Conservation (phyloP, 2,329 filamentous ascomycete species). For the Fusarium fracticaudum region DNA sequence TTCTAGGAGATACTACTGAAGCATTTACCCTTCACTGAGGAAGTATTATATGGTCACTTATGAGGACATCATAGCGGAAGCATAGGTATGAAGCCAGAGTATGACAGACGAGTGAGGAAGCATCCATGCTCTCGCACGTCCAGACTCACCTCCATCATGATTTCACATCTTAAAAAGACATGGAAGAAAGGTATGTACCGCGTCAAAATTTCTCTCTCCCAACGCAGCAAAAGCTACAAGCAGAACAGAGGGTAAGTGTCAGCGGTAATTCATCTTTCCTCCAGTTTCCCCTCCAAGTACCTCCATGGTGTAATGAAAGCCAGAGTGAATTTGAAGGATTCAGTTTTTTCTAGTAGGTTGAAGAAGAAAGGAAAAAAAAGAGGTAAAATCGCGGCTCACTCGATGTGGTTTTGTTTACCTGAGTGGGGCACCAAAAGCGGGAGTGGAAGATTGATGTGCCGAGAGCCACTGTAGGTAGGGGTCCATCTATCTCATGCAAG, state of each 20-base stretch:
- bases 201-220: constrained; percentile 51
- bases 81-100: too few species aligned
- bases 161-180: neutral
- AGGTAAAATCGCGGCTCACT: constrained; percentile 3
- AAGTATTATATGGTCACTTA: neutral
- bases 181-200: constrained; percentile 45
- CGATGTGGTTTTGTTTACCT: constrained; percentile 26
- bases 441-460: constrained; percentile 44
- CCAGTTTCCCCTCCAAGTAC: constrained; percentile 75
- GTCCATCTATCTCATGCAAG: neutral
- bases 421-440: constrained; percentile 5
- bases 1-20: neutral
- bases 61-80: too few species aligned
- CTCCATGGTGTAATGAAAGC: constrained; percentile 64
- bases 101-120: neutral
- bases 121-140: neutral
- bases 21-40: neutral
- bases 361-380: constrained; percentile 45
- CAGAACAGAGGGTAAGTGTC: constrained; percentile 61
- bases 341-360: constrained; percentile 57
- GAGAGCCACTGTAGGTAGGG: neutral
- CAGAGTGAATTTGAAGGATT: constrained; percentile 77
- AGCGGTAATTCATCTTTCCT: constrained; percentile 66
- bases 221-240: constrained; percentile 46
- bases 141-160: neutral